A percentile compares a stretch with the other conserved stretches of the same genome.
Conservation (phyloP, 2,329 filamentous ascomycete genomes). For the Exophiala xenobiotica region DNA sequence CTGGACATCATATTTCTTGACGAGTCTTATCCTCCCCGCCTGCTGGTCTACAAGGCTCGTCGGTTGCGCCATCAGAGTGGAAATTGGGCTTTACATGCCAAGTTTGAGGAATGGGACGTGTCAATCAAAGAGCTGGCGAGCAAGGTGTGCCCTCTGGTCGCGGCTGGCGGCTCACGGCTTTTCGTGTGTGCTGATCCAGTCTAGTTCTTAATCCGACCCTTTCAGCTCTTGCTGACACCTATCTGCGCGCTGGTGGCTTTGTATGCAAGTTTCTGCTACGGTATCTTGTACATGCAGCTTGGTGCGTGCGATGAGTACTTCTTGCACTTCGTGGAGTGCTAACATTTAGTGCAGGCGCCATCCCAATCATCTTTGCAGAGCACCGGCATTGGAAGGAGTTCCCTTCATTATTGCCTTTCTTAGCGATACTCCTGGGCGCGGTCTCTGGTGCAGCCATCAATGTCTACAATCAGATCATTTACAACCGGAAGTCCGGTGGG, state of each 20-base stretch:
- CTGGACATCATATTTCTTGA: slow-evolving; percentile 53
- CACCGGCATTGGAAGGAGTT: slow-evolving; percentile 49
- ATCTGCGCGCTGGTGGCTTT: slow-evolving; percentile 49
- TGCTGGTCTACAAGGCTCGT: slow-evolving; percentile 52
- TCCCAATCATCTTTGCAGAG: slow-evolving; percentile 50
- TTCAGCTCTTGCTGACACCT: slow-evolving; percentile 52
- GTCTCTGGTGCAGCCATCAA: slow-evolving; percentile 43
- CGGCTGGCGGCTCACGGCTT: background rate
- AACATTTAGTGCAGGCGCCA: slow-evolving; percentile 39
- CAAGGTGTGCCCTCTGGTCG: slow-evolving; percentile 32
- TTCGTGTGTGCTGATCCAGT: slow-evolving; percentile 9
- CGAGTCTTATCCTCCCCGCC: slow-evolving; percentile 57
- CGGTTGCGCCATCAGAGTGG: slow-evolving; percentile 52
- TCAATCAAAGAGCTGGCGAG: slow-evolving; percentile 43
- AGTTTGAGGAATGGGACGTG: slow-evolving; percentile 42
- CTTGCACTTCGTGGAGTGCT: background rate
- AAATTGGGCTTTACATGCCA: slow-evolving; percentile 45
- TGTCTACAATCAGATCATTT: slow-evolving; percentile 42
- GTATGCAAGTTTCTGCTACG: slow-evolving; percentile 54
- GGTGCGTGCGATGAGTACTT: slow-evolving; percentile 6
- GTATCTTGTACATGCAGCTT: slow-evolving; percentile 51
- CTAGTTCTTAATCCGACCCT: slow-evolving; percentile 48
- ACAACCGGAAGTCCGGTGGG: slow-evolving; percentile 27
- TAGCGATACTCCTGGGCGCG: slow-evolving; percentile 50
- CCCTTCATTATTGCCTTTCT: slow-evolving; percentile 49